Evolutionary conservation across 2,329 filamentous ascomycete species (phyloP).

Genomic region (Geosmithia putterillii): DNA sequence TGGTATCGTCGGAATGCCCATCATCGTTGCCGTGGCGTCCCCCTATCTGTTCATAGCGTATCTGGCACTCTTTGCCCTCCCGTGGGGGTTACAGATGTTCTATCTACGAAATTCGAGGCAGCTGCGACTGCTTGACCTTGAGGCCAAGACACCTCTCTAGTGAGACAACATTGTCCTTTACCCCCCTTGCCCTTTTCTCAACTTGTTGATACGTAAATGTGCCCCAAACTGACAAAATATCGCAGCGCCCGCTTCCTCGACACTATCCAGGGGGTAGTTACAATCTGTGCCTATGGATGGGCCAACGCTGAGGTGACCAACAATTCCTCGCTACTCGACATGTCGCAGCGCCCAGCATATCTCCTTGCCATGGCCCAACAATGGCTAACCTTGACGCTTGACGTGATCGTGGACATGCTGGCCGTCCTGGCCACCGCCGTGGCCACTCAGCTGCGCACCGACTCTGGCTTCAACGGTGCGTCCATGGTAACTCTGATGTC

Average conservation of each 20-base stretch:
- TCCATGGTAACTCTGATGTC: constrained; percentile 22
- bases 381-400: constrained; percentile 39
- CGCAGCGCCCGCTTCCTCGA: constrained; percentile 33
- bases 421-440: constrained; percentile 31
- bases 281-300: constrained; percentile 44
- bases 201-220: too few relatives aligned
- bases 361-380: constrained; percentile 42
- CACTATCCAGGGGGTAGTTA: constrained; percentile 37
- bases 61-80: constrained; percentile 28
- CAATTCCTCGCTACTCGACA: constrained; percentile 34
- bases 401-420: constrained; percentile 32
- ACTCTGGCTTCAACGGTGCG: constrained; percentile 20
- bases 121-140: constrained; percentile 46
- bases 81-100: constrained; percentile 41
- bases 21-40: constrained; percentile 28
- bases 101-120: constrained; percentile 51
- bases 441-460: constrained; percentile 24
- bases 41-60: constrained; percentile 35
- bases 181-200: too few relatives aligned
- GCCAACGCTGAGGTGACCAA: constrained; percentile 23
- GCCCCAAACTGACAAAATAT: too few relatives aligned
- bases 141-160: constrained; percentile 47
- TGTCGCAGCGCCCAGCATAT: constrained; percentile 42
- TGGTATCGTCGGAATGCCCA: constrained; percentile 26
- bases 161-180: too few relatives aligned